Conservation (phyloP, 768 basidiomycete species). For the Clitopilus passeckerianus region DNA sequence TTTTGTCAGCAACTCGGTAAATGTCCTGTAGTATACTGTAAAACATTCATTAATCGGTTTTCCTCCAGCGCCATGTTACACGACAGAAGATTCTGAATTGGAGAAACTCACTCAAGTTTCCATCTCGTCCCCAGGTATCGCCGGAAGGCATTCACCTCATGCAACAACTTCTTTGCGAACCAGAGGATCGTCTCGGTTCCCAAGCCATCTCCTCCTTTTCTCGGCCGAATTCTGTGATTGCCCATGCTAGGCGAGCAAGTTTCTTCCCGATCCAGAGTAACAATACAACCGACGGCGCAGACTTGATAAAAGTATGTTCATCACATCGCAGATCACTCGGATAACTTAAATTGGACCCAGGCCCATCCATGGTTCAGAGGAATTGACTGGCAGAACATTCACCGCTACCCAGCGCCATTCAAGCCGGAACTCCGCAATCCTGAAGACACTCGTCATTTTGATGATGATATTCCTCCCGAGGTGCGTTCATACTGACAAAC, state of each 20-base stretch:
- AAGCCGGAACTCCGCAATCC: conserved; percentile 76
- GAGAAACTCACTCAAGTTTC: conserved; percentile 86
- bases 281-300: conserved; percentile 74
- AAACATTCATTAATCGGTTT: conserved; percentile 10
- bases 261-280: conserved; percentile 50
- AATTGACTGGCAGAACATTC: conserved; percentile 87
- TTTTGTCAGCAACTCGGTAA: conserved; percentile 90
- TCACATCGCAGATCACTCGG: not conserved
- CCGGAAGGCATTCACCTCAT: conserved; percentile 86
- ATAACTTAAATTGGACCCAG: conserved; percentile 30
- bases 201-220: conserved; percentile 62
- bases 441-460: conserved; percentile 93
- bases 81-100: conserved; percentile 97
- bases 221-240: conserved; percentile 73
- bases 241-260: conserved; percentile 70
- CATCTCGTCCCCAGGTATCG: conserved; percentile 75
- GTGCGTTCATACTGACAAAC: conserved; percentile 35
- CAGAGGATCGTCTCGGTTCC: conserved; percentile 89
- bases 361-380: conserved; percentile 88
- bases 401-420: conserved; percentile 82
- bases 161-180: conserved; percentile 88
- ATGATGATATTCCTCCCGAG: conserved; percentile 90
- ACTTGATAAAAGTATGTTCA: conserved; percentile 72
- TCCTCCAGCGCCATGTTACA: conserved; percentile 80
- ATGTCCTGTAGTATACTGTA: conserved; percentile 15